These are phyloP conservation scores for Penicillium silybi DNA, from an alignment of 495 filamentous ascomycete genomes.

Conservation along the genomic window DNA sequence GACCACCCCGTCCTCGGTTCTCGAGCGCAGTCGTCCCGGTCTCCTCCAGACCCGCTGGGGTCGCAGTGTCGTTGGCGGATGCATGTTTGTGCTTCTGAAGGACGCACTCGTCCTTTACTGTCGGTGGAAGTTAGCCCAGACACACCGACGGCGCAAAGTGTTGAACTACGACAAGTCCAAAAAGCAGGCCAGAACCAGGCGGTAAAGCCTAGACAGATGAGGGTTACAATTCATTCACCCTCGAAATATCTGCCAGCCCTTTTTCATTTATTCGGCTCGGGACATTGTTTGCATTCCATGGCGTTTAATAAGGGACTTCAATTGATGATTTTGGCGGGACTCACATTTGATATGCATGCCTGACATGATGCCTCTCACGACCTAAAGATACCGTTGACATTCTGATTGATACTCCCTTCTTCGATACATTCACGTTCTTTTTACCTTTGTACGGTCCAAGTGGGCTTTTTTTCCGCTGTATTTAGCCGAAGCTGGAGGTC, in stretches of 20 bases:
- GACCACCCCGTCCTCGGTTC: slow-evolving; percentile 44
- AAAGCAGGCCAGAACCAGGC: slow-evolving; percentile 24
- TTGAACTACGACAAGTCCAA: slow-evolving; percentile 57
- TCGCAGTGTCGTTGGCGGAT: slow-evolving; percentile 74
- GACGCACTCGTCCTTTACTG: slow-evolving; percentile 73
- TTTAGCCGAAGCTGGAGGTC: not conserved
- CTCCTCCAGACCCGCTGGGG: slow-evolving; percentile 75
- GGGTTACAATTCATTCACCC: too few species aligned
- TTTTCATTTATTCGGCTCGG: slow-evolving; percentile 1
- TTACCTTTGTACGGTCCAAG: not conserved
- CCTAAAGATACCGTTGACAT: slow-evolving; percentile 9
- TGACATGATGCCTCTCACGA: slow-evolving; percentile 23
- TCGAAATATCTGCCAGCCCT: not conserved
- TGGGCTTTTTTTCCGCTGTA: not conserved
- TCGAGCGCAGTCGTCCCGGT: slow-evolving; percentile 45
- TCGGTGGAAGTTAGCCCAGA: slow-evolving; percentile 68
- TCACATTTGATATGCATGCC: slow-evolving; percentile 10
- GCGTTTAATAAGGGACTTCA: slow-evolving; percentile 17
- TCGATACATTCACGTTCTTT: not conserved
- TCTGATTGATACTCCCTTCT: not conserved
- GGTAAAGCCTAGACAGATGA: slow-evolving; percentile 5
- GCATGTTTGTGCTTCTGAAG: slow-evolving; percentile 71
- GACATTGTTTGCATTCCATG: slow-evolving; percentile 20
- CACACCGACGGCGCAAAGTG: slow-evolving; percentile 61
- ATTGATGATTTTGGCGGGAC: slow-evolving; percentile 7